These are phyloP conservation scores for Raphidocelis subcapitata DNA, from an alignment of 139 green algal species.

Conservation along the genomic window DNA sequence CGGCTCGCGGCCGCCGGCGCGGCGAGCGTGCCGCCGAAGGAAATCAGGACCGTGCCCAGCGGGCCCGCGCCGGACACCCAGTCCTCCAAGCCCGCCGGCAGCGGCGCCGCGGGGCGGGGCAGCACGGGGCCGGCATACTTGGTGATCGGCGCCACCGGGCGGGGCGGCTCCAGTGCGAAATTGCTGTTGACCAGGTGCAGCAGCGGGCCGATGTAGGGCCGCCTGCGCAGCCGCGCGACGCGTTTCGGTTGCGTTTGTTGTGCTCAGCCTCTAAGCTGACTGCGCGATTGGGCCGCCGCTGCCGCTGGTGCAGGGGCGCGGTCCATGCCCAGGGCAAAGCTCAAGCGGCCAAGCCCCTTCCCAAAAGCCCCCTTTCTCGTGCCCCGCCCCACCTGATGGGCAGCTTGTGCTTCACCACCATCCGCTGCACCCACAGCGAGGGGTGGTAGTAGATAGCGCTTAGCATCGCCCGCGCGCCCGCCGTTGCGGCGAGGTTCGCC, in stretches of 20 bases:
- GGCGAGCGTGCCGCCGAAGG: conserved; percentile 28
- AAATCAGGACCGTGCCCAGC: conserved; percentile 24
- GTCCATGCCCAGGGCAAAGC: no score
- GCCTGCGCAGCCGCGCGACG: neutral
- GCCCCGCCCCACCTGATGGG: neutral
- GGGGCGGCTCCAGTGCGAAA: conserved; percentile 17
- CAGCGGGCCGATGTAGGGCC: conserved; percentile 17
- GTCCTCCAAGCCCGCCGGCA: conserved; percentile 24
- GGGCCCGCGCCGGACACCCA: conserved; percentile 26
- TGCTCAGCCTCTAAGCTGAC: no score
- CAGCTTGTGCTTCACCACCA: conserved; percentile 17
- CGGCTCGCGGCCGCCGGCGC: conserved; percentile 7
- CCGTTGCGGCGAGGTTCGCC: conserved; percentile 11
- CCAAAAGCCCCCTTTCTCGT: neutral
- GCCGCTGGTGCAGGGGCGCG: no score
- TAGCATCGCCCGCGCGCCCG: neutral
- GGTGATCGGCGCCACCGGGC: conserved; percentile 21
- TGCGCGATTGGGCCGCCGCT: no score
- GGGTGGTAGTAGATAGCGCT: conserved; percentile 10
- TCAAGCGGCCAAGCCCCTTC: neutral
- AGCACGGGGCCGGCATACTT: conserved; percentile 38
- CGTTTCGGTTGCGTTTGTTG: no score
- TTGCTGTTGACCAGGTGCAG: conserved; percentile 28
- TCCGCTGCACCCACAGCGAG: conserved; percentile 1
- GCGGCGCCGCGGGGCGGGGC: conserved; percentile 8